Conservation (phyloP, 78 protist species). For the Dictyostelium intermedium region DNA sequence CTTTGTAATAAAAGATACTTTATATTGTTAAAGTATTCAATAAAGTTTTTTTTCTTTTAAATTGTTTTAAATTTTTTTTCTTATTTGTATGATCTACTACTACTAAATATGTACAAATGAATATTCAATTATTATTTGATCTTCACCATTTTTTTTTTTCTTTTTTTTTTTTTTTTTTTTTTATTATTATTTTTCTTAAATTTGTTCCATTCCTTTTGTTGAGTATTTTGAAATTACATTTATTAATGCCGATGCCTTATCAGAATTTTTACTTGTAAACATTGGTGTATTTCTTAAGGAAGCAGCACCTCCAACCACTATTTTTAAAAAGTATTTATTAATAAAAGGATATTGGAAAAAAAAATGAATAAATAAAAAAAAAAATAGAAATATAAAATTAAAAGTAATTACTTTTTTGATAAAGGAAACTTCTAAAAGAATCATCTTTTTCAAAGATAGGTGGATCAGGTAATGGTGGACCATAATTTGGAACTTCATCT, state of each 20-base stretch:
- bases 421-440: constrained; percentile 53
- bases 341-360: not conserved
- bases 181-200: not conserved
- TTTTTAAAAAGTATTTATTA: no score
- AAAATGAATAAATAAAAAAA: no score
- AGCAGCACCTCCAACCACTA: constrained; percentile 53
- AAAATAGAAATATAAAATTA: not conserved
- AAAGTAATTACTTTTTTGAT: constrained; percentile 40
- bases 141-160: not conserved
- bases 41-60: not conserved
- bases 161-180: not conserved
- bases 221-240: constrained; percentile 41
- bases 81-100: not conserved
- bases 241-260: constrained; percentile 32
- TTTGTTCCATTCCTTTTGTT: not conserved
- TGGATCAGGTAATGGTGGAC: constrained; percentile 65
- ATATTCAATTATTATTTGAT: not conserved
- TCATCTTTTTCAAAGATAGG: constrained; percentile 71
- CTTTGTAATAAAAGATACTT: not conserved
- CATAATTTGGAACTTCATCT: constrained; percentile 68
- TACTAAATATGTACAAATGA: not conserved
- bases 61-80: not conserved
- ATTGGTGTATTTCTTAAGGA: constrained; percentile 65
- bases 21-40: not conserved
- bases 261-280: constrained; percentile 40